phyloP scores from a whole-genome alignment of 306 rosid genomes.

The Dryas octopetala region DNA sequence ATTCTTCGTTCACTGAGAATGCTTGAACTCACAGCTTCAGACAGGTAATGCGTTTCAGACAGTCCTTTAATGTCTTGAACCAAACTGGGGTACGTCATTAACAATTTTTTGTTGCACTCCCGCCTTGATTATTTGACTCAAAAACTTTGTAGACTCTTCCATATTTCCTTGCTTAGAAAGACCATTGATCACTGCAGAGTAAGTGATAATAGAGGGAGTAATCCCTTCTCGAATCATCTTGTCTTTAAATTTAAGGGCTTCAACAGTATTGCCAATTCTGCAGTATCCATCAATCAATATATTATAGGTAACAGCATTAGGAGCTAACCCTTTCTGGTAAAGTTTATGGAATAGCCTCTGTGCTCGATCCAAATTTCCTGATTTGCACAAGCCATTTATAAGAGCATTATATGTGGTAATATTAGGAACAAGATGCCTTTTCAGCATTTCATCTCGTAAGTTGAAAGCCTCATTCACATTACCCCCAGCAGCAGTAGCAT shows the following conservation, averaged over 20 bases:
- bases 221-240: slow-evolving; percentile 61
- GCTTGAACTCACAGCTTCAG: not conserved
- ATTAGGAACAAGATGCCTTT: slow-evolving; percentile 63
- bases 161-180: slow-evolving; percentile 29
- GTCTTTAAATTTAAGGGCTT: slow-evolving; percentile 64
- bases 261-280: slow-evolving; percentile 54
- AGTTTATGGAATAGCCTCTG: slow-evolving; percentile 69
- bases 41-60: not conserved
- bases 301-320: slow-evolving; percentile 70
- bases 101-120: slow-evolving; percentile 27
- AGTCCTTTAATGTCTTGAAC: slow-evolving; percentile 7
- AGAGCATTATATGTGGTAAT: slow-evolving; percentile 69
- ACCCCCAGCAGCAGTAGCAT: slow-evolving; percentile 60
- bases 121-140: slow-evolving; percentile 35
- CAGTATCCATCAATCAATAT: slow-evolving; percentile 58
- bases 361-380: slow-evolving; percentile 73
- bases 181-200: slow-evolving; percentile 41
- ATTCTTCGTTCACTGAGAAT: not conserved
- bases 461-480: slow-evolving; percentile 69
- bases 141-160: slow-evolving; percentile 27
- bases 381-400: slow-evolving; percentile 72
- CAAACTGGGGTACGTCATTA: slow-evolving; percentile 21
- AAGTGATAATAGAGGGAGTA: slow-evolving; percentile 41
- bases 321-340: slow-evolving; percentile 60
- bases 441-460: slow-evolving; percentile 73